phyloP scores from a whole-genome alignment of 2,329 filamentous ascomycete species.

The Lachnellula cervina region DNA sequence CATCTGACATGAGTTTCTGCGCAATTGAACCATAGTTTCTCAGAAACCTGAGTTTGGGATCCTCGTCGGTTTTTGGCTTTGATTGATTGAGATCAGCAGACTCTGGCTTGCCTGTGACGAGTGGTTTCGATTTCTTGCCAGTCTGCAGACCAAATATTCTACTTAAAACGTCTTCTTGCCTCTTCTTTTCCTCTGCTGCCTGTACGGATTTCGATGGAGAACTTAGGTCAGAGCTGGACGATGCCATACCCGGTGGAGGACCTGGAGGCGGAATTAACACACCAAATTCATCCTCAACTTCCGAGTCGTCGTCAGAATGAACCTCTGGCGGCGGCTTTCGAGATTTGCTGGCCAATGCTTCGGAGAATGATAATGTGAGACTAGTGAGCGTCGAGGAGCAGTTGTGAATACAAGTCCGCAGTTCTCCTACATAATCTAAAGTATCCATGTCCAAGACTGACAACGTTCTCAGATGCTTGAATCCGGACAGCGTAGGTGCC shows the following conservation, averaged over 20 bases:
- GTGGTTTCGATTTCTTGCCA: constrained; percentile 25
- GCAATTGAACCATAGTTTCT: constrained; percentile 36
- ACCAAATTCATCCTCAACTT: constrained; percentile 52
- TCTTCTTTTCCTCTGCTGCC: constrained; percentile 49
- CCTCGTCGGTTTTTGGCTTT: constrained; percentile 23
- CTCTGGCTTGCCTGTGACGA: constrained; percentile 1
- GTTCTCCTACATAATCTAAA: constrained; percentile 50
- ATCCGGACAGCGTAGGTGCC: constrained; percentile 52
- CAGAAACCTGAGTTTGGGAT: constrained; percentile 35
- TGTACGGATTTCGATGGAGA: constrained; percentile 43
- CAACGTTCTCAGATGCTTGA: constrained; percentile 49
- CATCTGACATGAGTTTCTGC: constrained; percentile 38
- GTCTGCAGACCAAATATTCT: constrained; percentile 48
- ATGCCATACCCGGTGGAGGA: constrained; percentile 27
- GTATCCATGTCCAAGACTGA: constrained; percentile 57
- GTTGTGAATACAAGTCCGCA: constrained; percentile 50
- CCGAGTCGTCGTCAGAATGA: constrained; percentile 43
- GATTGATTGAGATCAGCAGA: neutral
- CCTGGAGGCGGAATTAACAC: constrained; percentile 30
- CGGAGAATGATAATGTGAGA: constrained; percentile 55
- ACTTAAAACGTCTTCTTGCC: constrained; percentile 49
- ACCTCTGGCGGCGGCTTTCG: constrained; percentile 39
- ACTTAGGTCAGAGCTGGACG: constrained; percentile 30
- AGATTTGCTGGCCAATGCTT: constrained; percentile 43
- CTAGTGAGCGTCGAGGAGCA: constrained; percentile 50